These are phyloP conservation scores for Globisporangium carolinianum DNA, from an alignment of 352 stramenopile species.

Conservation along the genomic window DNA sequence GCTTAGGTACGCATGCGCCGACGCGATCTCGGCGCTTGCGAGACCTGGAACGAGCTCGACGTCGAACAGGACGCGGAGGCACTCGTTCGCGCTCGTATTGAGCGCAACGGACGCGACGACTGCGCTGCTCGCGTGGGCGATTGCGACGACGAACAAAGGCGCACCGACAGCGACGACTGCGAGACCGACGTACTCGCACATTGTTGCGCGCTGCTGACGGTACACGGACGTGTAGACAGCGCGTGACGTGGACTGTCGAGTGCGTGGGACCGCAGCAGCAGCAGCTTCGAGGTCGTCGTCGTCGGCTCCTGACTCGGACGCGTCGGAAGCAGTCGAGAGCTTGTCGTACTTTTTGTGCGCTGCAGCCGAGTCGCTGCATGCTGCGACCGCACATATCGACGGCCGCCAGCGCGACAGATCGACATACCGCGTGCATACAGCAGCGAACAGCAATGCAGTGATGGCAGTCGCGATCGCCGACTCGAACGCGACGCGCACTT, in stretches of 20 bases:
- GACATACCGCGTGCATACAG: constrained; percentile 13
- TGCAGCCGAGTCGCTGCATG: background rate
- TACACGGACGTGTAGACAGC: no score
- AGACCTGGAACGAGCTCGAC: constrained; percentile 16
- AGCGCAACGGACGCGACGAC: constrained; percentile 27
- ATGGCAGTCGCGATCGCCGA: constrained; percentile 9
- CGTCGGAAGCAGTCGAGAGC: no score
- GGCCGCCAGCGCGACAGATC: constrained; percentile 28
- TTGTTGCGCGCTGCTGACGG: background rate
- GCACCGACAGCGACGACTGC: constrained; percentile 11
- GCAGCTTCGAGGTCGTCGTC: no score
- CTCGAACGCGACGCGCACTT: constrained; percentile 17
- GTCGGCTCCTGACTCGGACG: no score
- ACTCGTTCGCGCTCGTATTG: constrained; percentile 36
- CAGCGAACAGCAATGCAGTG: constrained; percentile 16
- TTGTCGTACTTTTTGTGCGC: no score
- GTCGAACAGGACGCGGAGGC: constrained; percentile 19
- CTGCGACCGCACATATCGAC: constrained; percentile 6
- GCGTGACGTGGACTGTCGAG: no score
- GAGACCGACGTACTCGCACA: background rate
- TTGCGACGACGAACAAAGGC: constrained; percentile 11
- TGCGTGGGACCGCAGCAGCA: no score
- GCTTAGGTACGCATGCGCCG: constrained; percentile 21
- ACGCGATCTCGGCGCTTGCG: constrained; percentile 13
- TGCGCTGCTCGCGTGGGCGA: constrained; percentile 13